Evolutionary conservation across 2,329 filamentous ascomycete species (phyloP), one percentile per base, ranked within the genome.

Genomic region (Colletotrichum sp.): DNA sequence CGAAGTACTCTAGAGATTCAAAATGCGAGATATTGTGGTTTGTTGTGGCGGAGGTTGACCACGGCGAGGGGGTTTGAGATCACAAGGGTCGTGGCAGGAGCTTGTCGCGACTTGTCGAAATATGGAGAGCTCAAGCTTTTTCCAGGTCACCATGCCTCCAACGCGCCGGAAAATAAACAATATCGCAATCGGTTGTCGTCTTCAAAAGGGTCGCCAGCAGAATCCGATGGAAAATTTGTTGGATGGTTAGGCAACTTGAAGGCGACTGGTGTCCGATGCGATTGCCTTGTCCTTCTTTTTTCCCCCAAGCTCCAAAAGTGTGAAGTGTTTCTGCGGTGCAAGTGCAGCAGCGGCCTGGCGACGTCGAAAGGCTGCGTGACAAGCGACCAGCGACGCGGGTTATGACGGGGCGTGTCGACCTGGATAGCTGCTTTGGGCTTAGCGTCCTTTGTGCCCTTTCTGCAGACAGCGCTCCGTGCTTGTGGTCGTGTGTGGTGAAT

Each of bases 21-120:
- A 44, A 60, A 63, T 13, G 62, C 18, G 55, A 16, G 71, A n/a
- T 69, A 57, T 1, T 60, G 65, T 36, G 55, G 26, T 28, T 39
- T 30, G 32, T 63, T 30, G 59, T 63, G 36, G 26, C 21, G n/a
- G 30, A 28, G 21, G 26, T 32, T 52, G 49, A 13, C 59, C 55
- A 55, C 52, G 30, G 10, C 34, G 49, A 70, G 21, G 52, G 44
- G 32, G 30, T 52, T 44, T 24, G 64, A 49, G 52, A 63, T 77
- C 65, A 71, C 71, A 36, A 69, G 57, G 60, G 44, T 52, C 44
- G 44, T 52, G n/a, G 49, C 49, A 71, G 49, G 62, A 75, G 77
- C 71, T 77, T 72, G 59, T 72, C 77, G 77, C 77, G 76, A 72
- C 55, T 75, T 75, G 71, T 77, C 72, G 71, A 77, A 71, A 72